Base-by-base conservation (phyloP, 108 stramenopile genomes). In the Discostella pseudostelligera region DNA sequence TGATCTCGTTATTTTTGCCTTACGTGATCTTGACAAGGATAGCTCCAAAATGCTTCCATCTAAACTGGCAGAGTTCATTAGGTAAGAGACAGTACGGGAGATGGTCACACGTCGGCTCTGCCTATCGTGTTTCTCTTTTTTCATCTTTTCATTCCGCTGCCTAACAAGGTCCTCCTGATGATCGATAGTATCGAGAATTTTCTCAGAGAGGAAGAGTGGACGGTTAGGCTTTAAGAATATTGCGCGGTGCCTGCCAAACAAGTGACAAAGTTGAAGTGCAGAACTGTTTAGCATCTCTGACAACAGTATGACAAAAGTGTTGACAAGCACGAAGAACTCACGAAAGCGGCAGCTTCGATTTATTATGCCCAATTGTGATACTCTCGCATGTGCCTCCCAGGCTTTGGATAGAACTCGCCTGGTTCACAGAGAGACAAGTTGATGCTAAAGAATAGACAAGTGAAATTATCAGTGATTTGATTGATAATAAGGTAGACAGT, bases 341-440 rank as follows among this genome's bases (percentile, higher is more conserved):
- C 32, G 71, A 65, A 8, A 83, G 59, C 24, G 78, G 78, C 21
- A 76, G 67, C 60, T 82, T 79, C 8, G 65, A 80, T 48, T 82
- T 82, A 46, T 86, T 86, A 64, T 86, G 85, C 1, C 85, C 85
- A 13, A 86, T 78, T 19, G 82, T 81, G 32, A 86, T 79, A 32
- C 68, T 72, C 56, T 86, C 85, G n/a, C 73, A 59, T 7, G 73
- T 75, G 13, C 68, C 59, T 36, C 69, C 79, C 17, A 76, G 39
- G 36, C 75, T 78, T 54, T 78, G 70, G 42, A 82, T 82, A 9
- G 54, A 65, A 43, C 65, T 63, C 35, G 81, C 85, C 72, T 86
- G 85, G 51, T 86, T 86, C 16, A 77, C 65, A 10, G 82, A 78
- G 5, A 86, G 77, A 48, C 82, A 69, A 5, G 59, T 67, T 19